A percentile compares a stretch with the other conserved stretches of the same genome.
phyloP scores from a whole-genome alignment of 1,284 basidiomycete species.

The Tilletia walkeri region DNA sequence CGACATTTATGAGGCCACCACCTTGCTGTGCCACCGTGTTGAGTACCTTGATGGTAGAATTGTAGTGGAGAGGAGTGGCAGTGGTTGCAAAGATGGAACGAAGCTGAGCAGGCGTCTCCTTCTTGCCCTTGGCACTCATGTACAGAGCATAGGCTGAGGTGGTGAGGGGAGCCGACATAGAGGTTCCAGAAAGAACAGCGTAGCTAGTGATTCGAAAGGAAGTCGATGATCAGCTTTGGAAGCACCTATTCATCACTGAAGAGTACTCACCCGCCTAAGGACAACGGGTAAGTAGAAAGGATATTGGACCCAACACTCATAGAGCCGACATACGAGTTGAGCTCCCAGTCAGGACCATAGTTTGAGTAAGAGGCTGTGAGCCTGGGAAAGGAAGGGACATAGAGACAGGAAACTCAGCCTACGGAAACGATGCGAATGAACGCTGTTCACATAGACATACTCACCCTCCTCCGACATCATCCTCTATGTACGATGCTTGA shows the following conservation, averaged over 20 bases:
- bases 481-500: neutral
- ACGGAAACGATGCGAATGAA: neutral
- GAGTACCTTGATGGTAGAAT: conserved; percentile 60
- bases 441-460: neutral
- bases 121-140: conserved; percentile 61
- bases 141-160: conserved; percentile 61
- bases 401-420: neutral
- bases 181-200: neutral
- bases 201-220: neutral
- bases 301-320: neutral
- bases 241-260: no score
- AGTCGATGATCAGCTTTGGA: neutral
- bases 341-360: neutral
- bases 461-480: neutral
- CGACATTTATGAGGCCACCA: conserved; percentile 68
- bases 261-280: neutral
- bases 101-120: conserved; percentile 50
- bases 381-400: neutral
- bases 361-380: neutral
- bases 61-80: conserved; percentile 61
- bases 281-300: neutral
- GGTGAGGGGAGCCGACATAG: neutral
- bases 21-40: conserved; percentile 68
- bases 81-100: conserved; percentile 66
- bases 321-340: neutral